Base-by-base conservation (phyloP, 2,329 filamentous ascomycete genomes). In the Westerdykella aurantiaca region DNA sequence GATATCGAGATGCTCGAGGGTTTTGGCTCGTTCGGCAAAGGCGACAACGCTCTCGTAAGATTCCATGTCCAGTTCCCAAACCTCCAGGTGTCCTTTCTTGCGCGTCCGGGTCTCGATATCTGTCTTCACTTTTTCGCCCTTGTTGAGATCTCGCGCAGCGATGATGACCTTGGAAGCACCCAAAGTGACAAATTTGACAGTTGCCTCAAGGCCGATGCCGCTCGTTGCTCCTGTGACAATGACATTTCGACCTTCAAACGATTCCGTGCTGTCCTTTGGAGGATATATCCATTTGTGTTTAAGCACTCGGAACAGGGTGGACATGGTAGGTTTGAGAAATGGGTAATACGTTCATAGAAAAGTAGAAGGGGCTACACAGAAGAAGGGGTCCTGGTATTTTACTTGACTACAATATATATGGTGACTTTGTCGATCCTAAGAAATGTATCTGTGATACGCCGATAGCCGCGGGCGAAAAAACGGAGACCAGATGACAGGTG, bases 211-310 rank as follows among this genome's bases (percentile, higher is more conserved):
- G 4, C 69, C 69, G 13, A 71, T 50, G n/a, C 69, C 69, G 2
- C 56, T 59, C 34, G 66, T 71, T 7, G 61, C 57, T 11, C 69
- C 69, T 12, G 68, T 78, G 5, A 77, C 68, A 23, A 77, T 69
- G 43, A 74, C 57, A 5, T 60, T 71, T 34, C 69, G 61, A 14
- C 66, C 70, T 7, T 49, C 49, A 22, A 63, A 68, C 12, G 64
- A 60, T 23, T 60, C 57, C 22, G 51, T 48, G 31, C 69, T 56
- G 6, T 60, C 44, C 43, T 61, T 45, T 5, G 69, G 70, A 5
- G 61, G 59, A 13, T 46, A 52, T 14, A 66, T 51, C 63, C 63
- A 66, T 44, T 64, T 66, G 39, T 53, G 48, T 37, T 53, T 60
- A 41, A 67, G 53, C n/a, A 63, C 39, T 3, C 47, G 50, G 34